These are phyloP conservation scores for Piedraia hortae DNA, from an alignment of 2,329 filamentous ascomycete genomes.

Conservation along the genomic window DNA sequence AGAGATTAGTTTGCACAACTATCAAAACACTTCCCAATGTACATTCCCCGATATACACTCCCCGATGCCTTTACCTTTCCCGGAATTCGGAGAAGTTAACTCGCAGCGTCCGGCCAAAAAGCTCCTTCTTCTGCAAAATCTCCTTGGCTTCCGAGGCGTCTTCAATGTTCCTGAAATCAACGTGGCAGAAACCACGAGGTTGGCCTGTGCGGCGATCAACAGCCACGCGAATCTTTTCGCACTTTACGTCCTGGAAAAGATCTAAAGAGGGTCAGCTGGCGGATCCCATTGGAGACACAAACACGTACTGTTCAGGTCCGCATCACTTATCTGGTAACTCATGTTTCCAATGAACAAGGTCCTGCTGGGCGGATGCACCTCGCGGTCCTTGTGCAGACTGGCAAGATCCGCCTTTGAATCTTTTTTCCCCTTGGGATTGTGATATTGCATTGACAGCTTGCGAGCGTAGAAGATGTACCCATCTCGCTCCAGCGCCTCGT, in stretches of 20 bases:
- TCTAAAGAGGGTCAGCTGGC: slow-evolving; percentile 11
- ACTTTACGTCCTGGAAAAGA: slow-evolving; percentile 46
- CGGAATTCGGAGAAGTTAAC: no score
- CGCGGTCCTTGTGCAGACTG: not conserved
- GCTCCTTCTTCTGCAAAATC: slow-evolving; percentile 24
- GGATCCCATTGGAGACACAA: not conserved
- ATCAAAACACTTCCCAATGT: no score
- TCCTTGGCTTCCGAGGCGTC: slow-evolving; percentile 34
- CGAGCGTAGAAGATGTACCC: slow-evolving; percentile 35
- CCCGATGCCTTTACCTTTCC: no score
- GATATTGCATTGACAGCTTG: slow-evolving; percentile 33
- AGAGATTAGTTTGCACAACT: no score
- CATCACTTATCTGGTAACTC: slow-evolving; percentile 61
- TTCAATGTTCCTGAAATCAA: slow-evolving; percentile 43
- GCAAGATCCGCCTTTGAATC: no score
- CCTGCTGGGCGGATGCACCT: slow-evolving; percentile 24
- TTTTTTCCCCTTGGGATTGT: no score
- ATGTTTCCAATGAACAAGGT: slow-evolving; percentile 68
- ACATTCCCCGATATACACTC: no score
- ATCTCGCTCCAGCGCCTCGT: slow-evolving; percentile 29
- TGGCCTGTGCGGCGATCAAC: slow-evolving; percentile 58
- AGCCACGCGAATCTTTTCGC: slow-evolving; percentile 47
- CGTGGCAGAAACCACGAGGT: slow-evolving; percentile 61
- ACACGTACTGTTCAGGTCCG: slow-evolving; percentile 35
- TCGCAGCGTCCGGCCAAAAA: slow-evolving; percentile 39